phyloP scores from a whole-genome alignment of 495 filamentous ascomycete species.

The Astrothelium subdiscretum region DNA sequence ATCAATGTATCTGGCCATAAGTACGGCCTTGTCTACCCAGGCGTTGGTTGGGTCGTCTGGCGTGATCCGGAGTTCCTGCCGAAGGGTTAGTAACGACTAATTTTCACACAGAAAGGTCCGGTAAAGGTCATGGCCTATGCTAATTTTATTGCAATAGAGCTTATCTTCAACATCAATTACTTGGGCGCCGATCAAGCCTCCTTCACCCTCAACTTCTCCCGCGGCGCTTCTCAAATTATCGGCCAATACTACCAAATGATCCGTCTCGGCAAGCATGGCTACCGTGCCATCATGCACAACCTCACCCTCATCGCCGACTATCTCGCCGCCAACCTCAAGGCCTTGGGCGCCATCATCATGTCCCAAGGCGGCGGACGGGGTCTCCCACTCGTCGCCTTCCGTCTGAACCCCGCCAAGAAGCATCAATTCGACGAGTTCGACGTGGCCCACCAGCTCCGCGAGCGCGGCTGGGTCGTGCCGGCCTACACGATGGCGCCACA shows the following conservation, averaged over 20 bases:
- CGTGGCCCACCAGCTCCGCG: constrained; percentile 65
- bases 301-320: constrained; percentile 75
- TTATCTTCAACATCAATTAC: constrained; percentile 98
- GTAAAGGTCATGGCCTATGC: background rate
- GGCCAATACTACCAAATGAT: constrained; percentile 95
- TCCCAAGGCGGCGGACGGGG: constrained; percentile 62
- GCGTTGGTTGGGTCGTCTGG: constrained; percentile 90
- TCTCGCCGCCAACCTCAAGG: constrained; percentile 52
- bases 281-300: constrained; percentile 77
- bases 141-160: constrained; percentile 34
- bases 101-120: background rate
- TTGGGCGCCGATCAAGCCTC: constrained; percentile 89
- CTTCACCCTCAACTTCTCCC: constrained; percentile 95
- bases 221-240: constrained; percentile 83
- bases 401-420: constrained; percentile 45
- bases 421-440: constrained; percentile 63
- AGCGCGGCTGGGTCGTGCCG: constrained; percentile 79
- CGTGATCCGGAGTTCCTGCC: constrained; percentile 71
- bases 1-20: constrained; percentile 94
- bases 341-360: constrained; percentile 75
- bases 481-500: constrained; percentile 93
- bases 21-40: constrained; percentile 72
- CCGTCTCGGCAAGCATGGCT: constrained; percentile 79
- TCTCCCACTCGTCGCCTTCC: constrained; percentile 78
- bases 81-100: constrained; percentile 26